Conservation (phyloP, 345 rosid genomes). For the Populus ilicifolia region DNA sequence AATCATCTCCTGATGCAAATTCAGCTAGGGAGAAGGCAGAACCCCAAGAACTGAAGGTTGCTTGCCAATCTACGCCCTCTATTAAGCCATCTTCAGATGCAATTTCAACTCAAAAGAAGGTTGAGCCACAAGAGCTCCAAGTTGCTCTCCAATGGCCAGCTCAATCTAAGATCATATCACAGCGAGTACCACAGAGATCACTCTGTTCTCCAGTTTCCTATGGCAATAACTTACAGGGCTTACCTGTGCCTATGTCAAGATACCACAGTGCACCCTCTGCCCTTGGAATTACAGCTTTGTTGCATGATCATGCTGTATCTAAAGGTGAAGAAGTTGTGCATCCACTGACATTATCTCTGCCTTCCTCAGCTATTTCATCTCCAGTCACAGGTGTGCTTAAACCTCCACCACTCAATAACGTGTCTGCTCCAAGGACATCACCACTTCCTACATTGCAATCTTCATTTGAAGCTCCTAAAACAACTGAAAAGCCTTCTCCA, state of each 20-base stretch:
- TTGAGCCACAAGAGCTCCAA: constrained; percentile 33
- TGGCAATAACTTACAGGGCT: constrained; percentile 41
- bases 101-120: constrained; percentile 9
- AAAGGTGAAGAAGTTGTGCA: constrained; percentile 38
- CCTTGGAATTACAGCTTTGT: constrained; percentile 74
- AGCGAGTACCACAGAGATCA: constrained; percentile 38
- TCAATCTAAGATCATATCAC: constrained; percentile 59
- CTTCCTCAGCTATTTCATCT: constrained; percentile 31
- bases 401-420: constrained; percentile 17
- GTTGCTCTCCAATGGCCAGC: constrained; percentile 46
- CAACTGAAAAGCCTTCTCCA: constrained; percentile 2
- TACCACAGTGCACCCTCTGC: constrained; percentile 48
- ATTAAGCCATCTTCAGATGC: constrained; percentile 21
- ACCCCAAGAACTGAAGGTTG: not conserved
- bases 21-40: constrained; percentile 1
- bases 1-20: constrained; percentile 10
- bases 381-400: constrained; percentile 23
- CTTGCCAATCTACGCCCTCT: constrained; percentile 10
- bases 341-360: constrained; percentile 25
- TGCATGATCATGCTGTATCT: constrained; percentile 58
- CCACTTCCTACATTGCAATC: constrained; percentile 16
- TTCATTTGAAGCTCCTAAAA: constrained; percentile 5
- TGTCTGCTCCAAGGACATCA: constrained; percentile 13
- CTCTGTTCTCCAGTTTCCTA: constrained; percentile 40
- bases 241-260: constrained; percentile 43